Conservation (phyloP, 179 eudicot genomes). For the Amaranthus tricolor region DNA sequence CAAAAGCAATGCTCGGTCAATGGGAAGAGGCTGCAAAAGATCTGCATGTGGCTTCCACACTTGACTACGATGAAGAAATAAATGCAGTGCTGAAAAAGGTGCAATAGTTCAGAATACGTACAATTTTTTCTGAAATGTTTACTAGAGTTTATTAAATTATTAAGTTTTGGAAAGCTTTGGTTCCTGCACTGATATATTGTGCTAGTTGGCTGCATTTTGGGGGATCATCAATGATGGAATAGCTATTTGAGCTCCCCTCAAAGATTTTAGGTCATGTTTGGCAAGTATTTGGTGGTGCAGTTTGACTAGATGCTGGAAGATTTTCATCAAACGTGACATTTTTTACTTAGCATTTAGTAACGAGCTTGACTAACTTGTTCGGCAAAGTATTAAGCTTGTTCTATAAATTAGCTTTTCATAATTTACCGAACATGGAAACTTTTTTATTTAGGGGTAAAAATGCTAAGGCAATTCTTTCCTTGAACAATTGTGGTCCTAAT, state of each 20-base stretch:
- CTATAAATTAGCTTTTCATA: background rate
- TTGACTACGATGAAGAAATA: conserved; percentile 93
- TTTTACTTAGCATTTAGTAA: too few species aligned
- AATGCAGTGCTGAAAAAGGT: conserved; percentile 80
- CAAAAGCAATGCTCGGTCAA: conserved; percentile 86
- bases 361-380: background rate
- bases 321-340: too few species aligned
- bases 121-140: too few species aligned
- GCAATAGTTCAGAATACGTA: background rate
- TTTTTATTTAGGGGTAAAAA: background rate
- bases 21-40: conserved; percentile 98
- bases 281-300: background rate
- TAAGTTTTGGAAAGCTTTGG: too few species aligned
- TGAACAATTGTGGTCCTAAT: background rate
- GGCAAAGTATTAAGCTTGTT: background rate
- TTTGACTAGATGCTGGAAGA: too few species aligned
- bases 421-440: background rate
- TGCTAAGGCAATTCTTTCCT: background rate
- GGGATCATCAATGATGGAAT: background rate
- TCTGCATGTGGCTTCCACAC: conserved; percentile 89
- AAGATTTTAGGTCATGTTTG: background rate
- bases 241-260: background rate
- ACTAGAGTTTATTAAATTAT: too few species aligned
- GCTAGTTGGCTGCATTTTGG: background rate
- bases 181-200: background rate